These are phyloP conservation scores for Monotropa hypopitys DNA, from an alignment of 179 eudicot genomes.

Conservation along the genomic window DNA sequence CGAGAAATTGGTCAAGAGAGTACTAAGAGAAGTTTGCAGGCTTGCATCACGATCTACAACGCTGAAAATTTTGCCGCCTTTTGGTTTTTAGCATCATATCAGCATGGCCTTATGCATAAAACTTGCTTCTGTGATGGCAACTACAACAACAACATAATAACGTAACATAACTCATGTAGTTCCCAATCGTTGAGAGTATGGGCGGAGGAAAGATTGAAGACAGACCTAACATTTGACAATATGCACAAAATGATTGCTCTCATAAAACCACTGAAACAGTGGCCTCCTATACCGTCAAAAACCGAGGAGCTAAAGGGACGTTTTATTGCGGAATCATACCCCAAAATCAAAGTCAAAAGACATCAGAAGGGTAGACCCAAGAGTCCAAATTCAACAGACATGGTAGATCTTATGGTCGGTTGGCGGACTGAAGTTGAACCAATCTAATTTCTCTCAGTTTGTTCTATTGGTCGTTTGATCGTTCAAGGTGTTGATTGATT, in stretches of 20 bases:
- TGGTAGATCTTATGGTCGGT: neutral
- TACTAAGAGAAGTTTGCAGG: neutral
- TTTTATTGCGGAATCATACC: too few relatives aligned
- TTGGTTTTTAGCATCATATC: neutral
- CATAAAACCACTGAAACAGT: too few relatives aligned
- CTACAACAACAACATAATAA: too few relatives aligned
- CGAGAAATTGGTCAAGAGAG: neutral
- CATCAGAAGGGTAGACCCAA: too few relatives aligned
- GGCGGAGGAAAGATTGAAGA: too few relatives aligned
- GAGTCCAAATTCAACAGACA: neutral
- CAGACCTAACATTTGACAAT: too few relatives aligned
- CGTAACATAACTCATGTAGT: too few relatives aligned
- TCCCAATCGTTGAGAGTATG: too few relatives aligned
- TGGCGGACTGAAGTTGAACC: neutral
- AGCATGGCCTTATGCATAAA: neutral
- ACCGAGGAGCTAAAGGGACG: too few relatives aligned
- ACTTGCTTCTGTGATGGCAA: neutral
- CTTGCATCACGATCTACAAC: neutral
- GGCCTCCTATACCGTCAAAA: too few relatives aligned
- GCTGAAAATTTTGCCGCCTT: neutral
- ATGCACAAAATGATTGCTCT: too few relatives aligned
- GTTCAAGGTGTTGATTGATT: neutral
- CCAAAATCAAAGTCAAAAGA: too few relatives aligned
- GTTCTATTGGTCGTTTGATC: neutral
- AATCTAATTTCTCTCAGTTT: neutral